phyloP scores from a whole-genome alignment of 2,329 filamentous ascomycete genomes.

The Moelleriella libera region DNA sequence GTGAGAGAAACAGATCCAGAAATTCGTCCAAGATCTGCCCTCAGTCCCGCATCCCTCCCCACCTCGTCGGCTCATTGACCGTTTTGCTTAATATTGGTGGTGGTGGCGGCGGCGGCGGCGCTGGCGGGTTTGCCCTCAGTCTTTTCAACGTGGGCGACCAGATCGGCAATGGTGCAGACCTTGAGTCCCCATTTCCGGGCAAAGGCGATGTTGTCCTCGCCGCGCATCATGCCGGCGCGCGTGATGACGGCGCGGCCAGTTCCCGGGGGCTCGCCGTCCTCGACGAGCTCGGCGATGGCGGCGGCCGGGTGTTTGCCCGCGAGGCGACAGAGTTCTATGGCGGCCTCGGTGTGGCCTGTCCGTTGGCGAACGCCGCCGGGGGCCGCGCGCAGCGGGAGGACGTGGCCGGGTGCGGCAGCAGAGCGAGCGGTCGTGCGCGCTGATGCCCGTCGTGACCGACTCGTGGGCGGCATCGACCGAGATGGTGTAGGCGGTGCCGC shows the following conservation, averaged over 20 bases:
- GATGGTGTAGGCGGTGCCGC: conserved; percentile 85
- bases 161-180: conserved; percentile 88
- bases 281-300: conserved; percentile 85
- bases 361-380: conserved; percentile 70
- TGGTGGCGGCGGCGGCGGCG: background rate
- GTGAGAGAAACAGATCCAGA: no score
- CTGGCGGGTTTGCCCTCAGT: conserved; percentile 47
- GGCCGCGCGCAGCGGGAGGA: conserved; percentile 70
- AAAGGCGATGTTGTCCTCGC: conserved; percentile 79
- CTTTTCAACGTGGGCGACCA: conserved; percentile 68
- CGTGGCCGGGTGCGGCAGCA: conserved; percentile 73
- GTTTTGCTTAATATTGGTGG: conserved; percentile 4
- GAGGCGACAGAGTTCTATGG: conserved; percentile 75
- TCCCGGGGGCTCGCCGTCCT: conserved; percentile 58
- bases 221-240: conserved; percentile 78
- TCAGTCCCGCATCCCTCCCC: no score
- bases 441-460: conserved; percentile 76
- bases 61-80: conserved; percentile 13
- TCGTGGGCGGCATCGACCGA: conserved; percentile 67
- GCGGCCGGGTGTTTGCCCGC: conserved; percentile 65
- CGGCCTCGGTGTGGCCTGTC: conserved; percentile 84
- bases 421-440: conserved; percentile 71
- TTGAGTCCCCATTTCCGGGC: conserved; percentile 78
- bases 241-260: conserved; percentile 50
- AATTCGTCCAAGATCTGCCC: no score